A percentile compares a stretch with the other conserved stretches of the same genome.
Conservation (phyloP, 2,329 filamentous ascomycete species). For the Hymenoscyphus infarciens region DNA sequence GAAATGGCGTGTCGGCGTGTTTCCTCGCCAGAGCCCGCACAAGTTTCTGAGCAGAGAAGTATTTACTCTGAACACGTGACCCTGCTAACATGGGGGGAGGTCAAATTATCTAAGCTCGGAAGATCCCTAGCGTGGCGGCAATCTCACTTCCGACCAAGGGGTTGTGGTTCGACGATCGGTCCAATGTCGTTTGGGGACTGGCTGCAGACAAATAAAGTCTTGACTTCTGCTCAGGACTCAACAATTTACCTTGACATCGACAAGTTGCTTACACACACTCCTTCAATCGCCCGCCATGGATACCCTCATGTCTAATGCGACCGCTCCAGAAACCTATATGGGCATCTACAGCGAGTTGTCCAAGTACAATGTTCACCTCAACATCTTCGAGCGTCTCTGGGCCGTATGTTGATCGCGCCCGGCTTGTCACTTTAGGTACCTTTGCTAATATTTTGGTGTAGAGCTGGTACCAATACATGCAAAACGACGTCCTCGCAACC, state of each 20-base stretch:
- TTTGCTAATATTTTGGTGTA: slow-evolving; percentile 33
- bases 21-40: neutral
- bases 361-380: slow-evolving; percentile 75
- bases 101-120: no score
- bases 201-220: slow-evolving; percentile 2
- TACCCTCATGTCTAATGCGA: slow-evolving; percentile 29
- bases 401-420: slow-evolving; percentile 52
- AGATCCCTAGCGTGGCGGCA: no score
- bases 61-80: neutral
- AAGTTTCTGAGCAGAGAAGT: neutral
- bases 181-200: neutral
- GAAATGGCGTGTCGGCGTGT: neutral
- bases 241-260: slow-evolving; percentile 6
- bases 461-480: slow-evolving; percentile 96
- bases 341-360: slow-evolving; percentile 60
- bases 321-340: slow-evolving; percentile 42
- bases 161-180: neutral
- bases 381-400: slow-evolving; percentile 85
- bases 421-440: slow-evolving; percentile 13
- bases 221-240: neutral
- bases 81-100: no score
- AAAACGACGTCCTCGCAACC: slow-evolving; percentile 93
- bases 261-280: slow-evolving; percentile 10
- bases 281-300: slow-evolving; percentile 19
- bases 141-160: no score